phyloP scores from a whole-genome alignment of 768 basidiomycete genomes.

The Russula abietina region DNA sequence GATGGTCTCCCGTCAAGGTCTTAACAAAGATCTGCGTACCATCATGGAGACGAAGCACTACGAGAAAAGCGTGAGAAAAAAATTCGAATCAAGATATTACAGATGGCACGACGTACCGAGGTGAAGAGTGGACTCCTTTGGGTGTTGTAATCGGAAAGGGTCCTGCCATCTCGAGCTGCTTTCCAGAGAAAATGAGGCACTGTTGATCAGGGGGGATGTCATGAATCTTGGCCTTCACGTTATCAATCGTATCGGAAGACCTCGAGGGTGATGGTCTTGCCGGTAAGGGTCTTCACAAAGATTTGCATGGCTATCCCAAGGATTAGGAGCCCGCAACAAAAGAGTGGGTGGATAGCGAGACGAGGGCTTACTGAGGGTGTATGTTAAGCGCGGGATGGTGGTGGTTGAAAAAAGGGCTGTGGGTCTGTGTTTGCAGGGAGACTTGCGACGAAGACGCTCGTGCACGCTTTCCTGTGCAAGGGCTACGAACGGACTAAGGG shows the following conservation, averaged over 20 bases:
- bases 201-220: slow-evolving; percentile 35
- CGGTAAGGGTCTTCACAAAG: slow-evolving; percentile 35
- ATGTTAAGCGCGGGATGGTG: slow-evolving; percentile 10
- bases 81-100: background rate
- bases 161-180: slow-evolving; percentile 55
- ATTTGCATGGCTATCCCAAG: slow-evolving; percentile 29
- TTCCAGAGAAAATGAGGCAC: slow-evolving; percentile 36
- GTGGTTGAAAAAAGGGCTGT: slow-evolving; percentile 11
- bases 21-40: slow-evolving; percentile 47
- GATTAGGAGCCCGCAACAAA: background rate
- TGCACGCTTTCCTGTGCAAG: slow-evolving; percentile 11
- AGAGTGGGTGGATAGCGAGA: background rate
- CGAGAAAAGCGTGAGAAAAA: background rate
- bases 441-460: background rate
- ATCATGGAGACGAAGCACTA: slow-evolving; percentile 39
- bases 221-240: slow-evolving; percentile 35
- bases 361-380: background rate
- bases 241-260: slow-evolving; percentile 35
- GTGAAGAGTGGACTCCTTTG: slow-evolving; percentile 32
- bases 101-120: slow-evolving; percentile 26
- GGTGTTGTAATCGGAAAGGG: slow-evolving; percentile 34
- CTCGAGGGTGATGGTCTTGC: slow-evolving; percentile 35
- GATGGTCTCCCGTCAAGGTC: slow-evolving; percentile 48
- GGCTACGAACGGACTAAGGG: slow-evolving; percentile 12
- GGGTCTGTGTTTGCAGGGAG: slow-evolving; percentile 7